phyloP scores from a whole-genome alignment of 352 stramenopile genomes.

The Pythium brassicae region DNA sequence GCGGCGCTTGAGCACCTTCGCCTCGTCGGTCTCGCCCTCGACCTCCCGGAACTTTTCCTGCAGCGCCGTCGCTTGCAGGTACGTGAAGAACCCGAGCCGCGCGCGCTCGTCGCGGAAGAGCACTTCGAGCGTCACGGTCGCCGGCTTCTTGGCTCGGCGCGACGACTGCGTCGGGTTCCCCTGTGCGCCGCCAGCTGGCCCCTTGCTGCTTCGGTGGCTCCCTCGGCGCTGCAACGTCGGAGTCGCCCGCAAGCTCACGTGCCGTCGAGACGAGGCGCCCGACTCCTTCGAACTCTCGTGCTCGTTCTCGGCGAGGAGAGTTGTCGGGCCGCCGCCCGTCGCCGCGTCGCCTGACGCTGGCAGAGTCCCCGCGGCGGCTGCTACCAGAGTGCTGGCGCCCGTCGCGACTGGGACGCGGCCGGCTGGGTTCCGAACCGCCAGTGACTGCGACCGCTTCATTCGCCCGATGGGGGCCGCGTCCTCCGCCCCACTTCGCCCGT shows the following conservation, averaged over 20 bases:
- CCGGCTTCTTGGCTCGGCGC: conserved; percentile 23
- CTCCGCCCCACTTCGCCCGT: background rate
- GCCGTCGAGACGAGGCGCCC: background rate
- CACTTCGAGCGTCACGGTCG: conserved; percentile 43
- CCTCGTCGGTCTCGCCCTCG: conserved; percentile 5
- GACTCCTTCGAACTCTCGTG: background rate
- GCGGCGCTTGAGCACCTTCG: conserved; percentile 1
- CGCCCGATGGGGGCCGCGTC: background rate
- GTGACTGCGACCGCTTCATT: conserved; percentile 9
- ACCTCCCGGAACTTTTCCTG: conserved; percentile 28
- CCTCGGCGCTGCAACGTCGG: conserved; percentile 12
- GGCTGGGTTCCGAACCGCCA: background rate
- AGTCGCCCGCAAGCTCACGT: conserved; percentile 10
- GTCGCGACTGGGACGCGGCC: background rate
- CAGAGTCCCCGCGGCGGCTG: background rate
- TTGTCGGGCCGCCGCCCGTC: background rate
- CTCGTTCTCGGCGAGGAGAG: background rate
- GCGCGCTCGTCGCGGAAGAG: conserved; percentile 51
- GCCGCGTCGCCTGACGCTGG: background rate
- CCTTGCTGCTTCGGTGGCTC: no score
- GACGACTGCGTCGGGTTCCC: background rate
- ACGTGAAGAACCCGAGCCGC: conserved; percentile 54
- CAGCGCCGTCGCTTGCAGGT: conserved; percentile 31
- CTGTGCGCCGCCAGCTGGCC: no score
- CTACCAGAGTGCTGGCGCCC: background rate